A percentile compares a stretch with the other conserved stretches of the same genome.
These are phyloP conservation scores for Tilletiopsis washingtonensis DNA, from an alignment of 1,284 basidiomycete species.

Conservation along the genomic window DNA sequence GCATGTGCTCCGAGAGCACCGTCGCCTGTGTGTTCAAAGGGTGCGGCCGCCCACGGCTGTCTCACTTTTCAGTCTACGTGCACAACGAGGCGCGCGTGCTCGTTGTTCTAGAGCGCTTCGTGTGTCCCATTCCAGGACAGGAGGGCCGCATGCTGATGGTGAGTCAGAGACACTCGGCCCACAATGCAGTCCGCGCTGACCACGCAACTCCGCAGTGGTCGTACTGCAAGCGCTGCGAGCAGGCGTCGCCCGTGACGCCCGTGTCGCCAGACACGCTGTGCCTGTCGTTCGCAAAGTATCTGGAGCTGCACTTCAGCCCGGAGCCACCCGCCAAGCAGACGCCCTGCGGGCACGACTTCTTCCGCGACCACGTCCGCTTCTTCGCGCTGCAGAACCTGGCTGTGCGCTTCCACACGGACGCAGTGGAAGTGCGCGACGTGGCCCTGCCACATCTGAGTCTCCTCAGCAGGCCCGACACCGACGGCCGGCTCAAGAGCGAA, in stretches of 20 bases:
- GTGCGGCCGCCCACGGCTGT: constrained; percentile 70
- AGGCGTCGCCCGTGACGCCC: constrained; percentile 66
- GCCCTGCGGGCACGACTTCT: constrained; percentile 87
- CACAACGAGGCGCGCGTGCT: constrained; percentile 78
- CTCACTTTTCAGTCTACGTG: constrained; percentile 79
- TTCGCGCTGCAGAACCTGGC: constrained; percentile 65
- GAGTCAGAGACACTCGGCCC: too few species aligned
- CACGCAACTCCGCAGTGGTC: too few species aligned
- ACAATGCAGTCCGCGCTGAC: too few species aligned
- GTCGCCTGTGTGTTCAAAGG: constrained; percentile 67
- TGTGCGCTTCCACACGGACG: constrained; percentile 81
- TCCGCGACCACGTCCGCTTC: constrained; percentile 84
- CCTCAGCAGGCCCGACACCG: constrained; percentile 72
- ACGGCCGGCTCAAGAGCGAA: constrained; percentile 77
- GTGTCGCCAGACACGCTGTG: constrained; percentile 87
- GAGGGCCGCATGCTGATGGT: constrained; percentile 72
- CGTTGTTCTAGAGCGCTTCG: constrained; percentile 53
- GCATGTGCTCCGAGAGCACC: constrained; percentile 63
- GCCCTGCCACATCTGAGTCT: constrained; percentile 82
- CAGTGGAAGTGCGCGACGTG: constrained; percentile 68
- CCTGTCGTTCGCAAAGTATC: constrained; percentile 86
- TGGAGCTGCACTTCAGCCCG: constrained; percentile 81
- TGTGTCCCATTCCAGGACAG: constrained; percentile 49
- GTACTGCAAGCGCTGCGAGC: constrained; percentile 61
- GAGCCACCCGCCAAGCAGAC: constrained; percentile 53